A percentile compares a stretch with the other conserved stretches of the same genome.
Conservation (phyloP, 1,284 basidiomycete species). For the Amylostereum areolatum region DNA sequence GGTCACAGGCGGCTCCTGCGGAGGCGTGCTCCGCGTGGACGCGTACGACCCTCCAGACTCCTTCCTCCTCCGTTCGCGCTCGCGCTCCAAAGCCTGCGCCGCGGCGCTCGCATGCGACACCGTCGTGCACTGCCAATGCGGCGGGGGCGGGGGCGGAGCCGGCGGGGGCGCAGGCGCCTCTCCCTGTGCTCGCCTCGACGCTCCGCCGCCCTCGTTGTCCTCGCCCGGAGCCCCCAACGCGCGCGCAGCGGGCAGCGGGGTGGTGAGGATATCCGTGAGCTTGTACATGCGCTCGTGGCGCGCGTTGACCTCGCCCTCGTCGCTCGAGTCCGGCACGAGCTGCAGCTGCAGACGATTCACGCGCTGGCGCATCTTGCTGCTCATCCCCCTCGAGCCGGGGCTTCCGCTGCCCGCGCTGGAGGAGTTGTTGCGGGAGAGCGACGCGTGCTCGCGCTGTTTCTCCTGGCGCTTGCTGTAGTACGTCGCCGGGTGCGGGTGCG, state of each 20-base stretch:
- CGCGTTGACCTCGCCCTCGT: constrained; percentile 10
- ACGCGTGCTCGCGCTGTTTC: constrained; percentile 10
- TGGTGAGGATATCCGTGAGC: constrained; percentile 13
- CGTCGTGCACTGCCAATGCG: neutral
- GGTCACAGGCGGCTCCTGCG: neutral
- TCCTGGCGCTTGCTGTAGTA: constrained; percentile 12
- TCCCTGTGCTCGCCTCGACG: neutral
- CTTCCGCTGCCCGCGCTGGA: neutral
- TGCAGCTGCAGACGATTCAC: constrained; percentile 1
- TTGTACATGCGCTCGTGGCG: constrained; percentile 5
- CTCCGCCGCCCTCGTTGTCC: neutral
- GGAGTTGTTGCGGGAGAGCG: constrained; percentile 12
- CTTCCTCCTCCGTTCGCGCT: constrained; percentile 10
- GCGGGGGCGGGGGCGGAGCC: constrained; percentile 2
- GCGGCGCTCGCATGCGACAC: constrained; percentile 14
- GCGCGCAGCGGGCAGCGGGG: constrained; percentile 1
- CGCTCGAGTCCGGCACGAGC: constrained; percentile 12
- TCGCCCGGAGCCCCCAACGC: neutral
- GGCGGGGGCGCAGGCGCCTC: constrained; percentile 5
- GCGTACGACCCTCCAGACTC: constrained; percentile 8
- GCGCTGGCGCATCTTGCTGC: neutral
- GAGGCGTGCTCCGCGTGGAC: neutral
- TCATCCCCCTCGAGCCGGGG: neutral
- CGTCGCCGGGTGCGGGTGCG: constrained; percentile 12
- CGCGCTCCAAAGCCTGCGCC: constrained; percentile 13